phyloP scores from a whole-genome alignment of 116 monocot species.

The Papilionanthe hybrid region DNA sequence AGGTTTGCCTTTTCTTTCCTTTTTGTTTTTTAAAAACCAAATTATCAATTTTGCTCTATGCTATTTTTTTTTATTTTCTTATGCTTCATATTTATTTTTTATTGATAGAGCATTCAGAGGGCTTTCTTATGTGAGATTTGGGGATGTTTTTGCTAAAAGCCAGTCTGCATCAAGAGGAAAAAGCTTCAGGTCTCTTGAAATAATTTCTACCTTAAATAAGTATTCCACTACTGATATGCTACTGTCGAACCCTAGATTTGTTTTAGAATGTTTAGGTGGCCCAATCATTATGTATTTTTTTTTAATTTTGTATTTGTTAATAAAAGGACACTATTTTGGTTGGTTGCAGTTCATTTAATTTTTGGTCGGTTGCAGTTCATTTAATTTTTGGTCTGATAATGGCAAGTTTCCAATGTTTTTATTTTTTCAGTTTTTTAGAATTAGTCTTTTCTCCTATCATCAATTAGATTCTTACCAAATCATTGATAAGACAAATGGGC shows the following conservation, averaged over 20 bases:
- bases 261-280: not conserved
- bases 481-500: not conserved
- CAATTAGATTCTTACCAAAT: not conserved
- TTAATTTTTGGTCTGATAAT: not conserved
- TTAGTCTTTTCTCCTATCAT: not conserved
- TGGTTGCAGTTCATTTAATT: not conserved
- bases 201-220: not conserved
- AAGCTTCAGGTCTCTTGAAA: conserved; percentile 55
- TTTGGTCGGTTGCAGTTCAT: not conserved
- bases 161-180: conserved; percentile 40
- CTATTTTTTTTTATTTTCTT: not conserved
- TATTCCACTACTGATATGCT: not conserved
- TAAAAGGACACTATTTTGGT: not conserved
- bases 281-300: not conserved
- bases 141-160: conserved; percentile 86
- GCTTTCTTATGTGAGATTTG: conserved; percentile 81
- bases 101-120: conserved; percentile 57
- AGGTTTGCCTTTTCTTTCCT: conserved; percentile 39
- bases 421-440: not conserved
- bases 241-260: not conserved
- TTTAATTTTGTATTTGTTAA: not conserved
- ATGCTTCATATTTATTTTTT: conserved; percentile 3
- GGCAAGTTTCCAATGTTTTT: not conserved
- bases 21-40: not conserved
- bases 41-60: conserved; percentile 3